phyloP scores from a whole-genome alignment of 768 basidiomycete species.

The Amanita muscaria region DNA sequence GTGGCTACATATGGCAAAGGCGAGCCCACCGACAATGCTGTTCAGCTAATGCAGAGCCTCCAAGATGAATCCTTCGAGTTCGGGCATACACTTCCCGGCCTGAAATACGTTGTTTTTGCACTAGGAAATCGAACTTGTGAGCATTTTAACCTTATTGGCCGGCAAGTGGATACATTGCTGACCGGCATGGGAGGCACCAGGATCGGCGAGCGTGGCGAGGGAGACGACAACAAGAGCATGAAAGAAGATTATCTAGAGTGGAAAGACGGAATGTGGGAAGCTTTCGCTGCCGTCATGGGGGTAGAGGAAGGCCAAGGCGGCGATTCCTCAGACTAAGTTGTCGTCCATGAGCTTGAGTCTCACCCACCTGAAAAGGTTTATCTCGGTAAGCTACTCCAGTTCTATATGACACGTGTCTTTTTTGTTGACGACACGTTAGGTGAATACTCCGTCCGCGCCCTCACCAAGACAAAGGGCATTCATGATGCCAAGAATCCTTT shows the following conservation, averaged over 20 bases:
- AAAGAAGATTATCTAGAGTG: conserved; percentile 99
- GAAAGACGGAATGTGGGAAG: conserved; percentile 97
- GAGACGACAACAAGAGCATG: conserved; percentile 99
- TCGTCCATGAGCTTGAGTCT: conserved; percentile 72
- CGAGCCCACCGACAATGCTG: conserved; percentile 97
- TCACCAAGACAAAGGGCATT: conserved; percentile 89
- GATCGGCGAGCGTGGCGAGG: conserved; percentile 88
- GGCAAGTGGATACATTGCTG: conserved; percentile 66
- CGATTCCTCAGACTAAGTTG: conserved; percentile 90
- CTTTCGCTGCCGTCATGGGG: conserved; percentile 70
- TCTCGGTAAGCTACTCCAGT: too few species aligned
- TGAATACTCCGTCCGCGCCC: conserved; percentile 91
- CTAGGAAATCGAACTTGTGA: conserved; percentile 93
- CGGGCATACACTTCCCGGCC: conserved; percentile 64
- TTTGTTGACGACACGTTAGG: conserved; percentile 34
- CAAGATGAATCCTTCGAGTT: conserved; percentile 85
- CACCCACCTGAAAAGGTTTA: conserved; percentile 86
- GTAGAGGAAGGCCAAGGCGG: conserved; percentile 97
- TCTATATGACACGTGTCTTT: too few species aligned
- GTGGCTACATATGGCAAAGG: conserved; percentile 99
- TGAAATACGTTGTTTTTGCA: conserved; percentile 93
- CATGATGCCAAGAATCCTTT: conserved; percentile 98
- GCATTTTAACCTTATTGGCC: conserved; percentile 89
- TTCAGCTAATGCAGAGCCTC: conserved; percentile 88
- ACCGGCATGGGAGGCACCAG: conserved; percentile 73